Conservation (phyloP, 2,329 filamentous ascomycete species). For the Penicillium olsonii region DNA sequence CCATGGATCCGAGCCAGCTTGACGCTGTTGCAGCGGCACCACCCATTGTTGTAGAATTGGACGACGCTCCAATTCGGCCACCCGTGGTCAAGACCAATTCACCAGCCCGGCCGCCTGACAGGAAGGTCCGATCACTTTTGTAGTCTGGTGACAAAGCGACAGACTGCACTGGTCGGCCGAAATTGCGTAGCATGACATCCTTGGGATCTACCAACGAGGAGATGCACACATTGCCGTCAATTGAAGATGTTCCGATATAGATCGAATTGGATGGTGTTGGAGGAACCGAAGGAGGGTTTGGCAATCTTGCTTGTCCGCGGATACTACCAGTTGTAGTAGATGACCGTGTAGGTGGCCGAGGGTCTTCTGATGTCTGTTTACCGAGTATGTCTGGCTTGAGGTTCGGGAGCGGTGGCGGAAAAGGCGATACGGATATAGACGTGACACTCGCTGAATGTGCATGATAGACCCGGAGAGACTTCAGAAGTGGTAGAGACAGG, state of each 20-base stretch:
- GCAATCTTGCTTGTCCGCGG: conserved; percentile 29
- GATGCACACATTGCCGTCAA: conserved; percentile 94
- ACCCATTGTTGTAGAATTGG: conserved; percentile 80
- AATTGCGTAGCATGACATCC: conserved; percentile 89
- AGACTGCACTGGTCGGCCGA: conserved; percentile 86
- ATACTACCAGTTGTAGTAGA: conserved; percentile 33
- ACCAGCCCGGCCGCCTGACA: conserved; percentile 87
- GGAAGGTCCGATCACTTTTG: conserved; percentile 81
- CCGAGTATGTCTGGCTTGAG: conserved; percentile 39
- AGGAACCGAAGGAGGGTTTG: conserved; percentile 52
- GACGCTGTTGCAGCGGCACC: conserved; percentile 75
- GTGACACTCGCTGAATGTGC: conserved; percentile 92
- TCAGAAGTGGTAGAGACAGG: conserved; percentile 77
- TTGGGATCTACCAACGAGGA: conserved; percentile 83
- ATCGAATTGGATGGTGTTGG: conserved; percentile 85
- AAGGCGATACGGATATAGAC: conserved; percentile 85
- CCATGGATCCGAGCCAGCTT: conserved; percentile 89
- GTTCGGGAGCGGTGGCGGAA: conserved; percentile 62
- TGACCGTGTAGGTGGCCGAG: conserved; percentile 22
- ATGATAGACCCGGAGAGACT: conserved; percentile 81
- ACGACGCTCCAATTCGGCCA: conserved; percentile 73
- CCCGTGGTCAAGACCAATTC: conserved; percentile 84
- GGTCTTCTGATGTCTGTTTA: conserved; percentile 35
- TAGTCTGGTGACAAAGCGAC: conserved; percentile 95
- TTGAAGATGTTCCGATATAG: conserved; percentile 88